These are phyloP conservation scores for Xylaria digitata DNA, from an alignment of 2,329 filamentous ascomycete genomes.

Conservation along the genomic window DNA sequence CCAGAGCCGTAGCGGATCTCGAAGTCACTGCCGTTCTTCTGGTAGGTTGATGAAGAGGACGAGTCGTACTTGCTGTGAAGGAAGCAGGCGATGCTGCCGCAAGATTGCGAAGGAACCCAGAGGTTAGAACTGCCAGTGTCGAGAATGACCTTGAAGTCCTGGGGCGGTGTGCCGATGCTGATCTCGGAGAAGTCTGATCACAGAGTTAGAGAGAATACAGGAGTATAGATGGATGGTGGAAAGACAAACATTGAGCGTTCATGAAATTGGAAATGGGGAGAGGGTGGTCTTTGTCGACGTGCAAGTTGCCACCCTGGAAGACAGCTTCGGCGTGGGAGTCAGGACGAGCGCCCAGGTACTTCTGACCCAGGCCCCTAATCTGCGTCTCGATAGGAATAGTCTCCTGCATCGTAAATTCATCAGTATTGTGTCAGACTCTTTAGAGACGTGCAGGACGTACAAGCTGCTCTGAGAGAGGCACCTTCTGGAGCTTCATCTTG, in stretches of 20 bases:
- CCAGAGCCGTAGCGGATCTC: slow-evolving; percentile 97
- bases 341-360: slow-evolving; percentile 90
- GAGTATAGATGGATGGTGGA: background rate
- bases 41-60: slow-evolving; percentile 86
- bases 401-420: slow-evolving; percentile 63
- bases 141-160: slow-evolving; percentile 97
- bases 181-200: slow-evolving; percentile 93
- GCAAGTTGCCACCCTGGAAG: slow-evolving; percentile 79
- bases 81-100: slow-evolving; percentile 97
- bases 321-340: slow-evolving; percentile 77
- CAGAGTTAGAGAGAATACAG: slow-evolving; percentile 9
- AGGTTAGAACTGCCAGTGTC: slow-evolving; percentile 99
- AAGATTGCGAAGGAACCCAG: slow-evolving; percentile 93
- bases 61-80: slow-evolving; percentile 98
- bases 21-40: slow-evolving; percentile 92
- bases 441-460: slow-evolving; percentile 63
- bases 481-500: slow-evolving; percentile 98
- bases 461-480: slow-evolving; percentile 90
- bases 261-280: slow-evolving; percentile 97
- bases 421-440: slow-evolving; percentile 33
- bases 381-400: slow-evolving; percentile 83
- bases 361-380: slow-evolving; percentile 86
- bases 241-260: slow-evolving; percentile 91
- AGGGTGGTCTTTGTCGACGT: slow-evolving; percentile 75
- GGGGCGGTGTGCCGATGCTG: slow-evolving; percentile 87